phyloP scores from a whole-genome alignment of 2,329 filamentous ascomycete species.

The Trichoderma sp. region DNA sequence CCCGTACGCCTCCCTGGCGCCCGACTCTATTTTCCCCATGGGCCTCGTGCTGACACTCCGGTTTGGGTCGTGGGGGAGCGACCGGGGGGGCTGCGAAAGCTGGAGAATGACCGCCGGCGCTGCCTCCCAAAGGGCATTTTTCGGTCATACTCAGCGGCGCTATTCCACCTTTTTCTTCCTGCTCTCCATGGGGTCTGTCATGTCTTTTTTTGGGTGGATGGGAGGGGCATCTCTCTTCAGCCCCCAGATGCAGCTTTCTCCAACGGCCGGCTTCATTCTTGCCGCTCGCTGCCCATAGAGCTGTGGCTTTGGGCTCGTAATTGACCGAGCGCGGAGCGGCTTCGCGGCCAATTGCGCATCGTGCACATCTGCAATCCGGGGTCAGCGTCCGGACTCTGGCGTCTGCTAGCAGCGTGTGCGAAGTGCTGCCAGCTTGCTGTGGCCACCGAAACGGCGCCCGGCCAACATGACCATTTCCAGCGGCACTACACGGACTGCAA shows the following conservation, averaged over 20 bases:
- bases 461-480: background rate
- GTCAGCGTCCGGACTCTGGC: constrained; percentile 21
- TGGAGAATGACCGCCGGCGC: constrained; percentile 28
- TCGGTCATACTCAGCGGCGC: constrained; percentile 42
- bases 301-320: constrained; percentile 17
- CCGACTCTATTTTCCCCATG: constrained; percentile 26
- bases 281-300: background rate
- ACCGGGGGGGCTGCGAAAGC: constrained; percentile 22
- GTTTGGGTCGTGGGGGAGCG: constrained; percentile 18
- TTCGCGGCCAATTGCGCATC: constrained; percentile 27
- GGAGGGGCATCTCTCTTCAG: constrained; percentile 1
- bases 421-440: too few species aligned
- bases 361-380: constrained; percentile 26
- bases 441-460: background rate
- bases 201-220: background rate
- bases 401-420: background rate
- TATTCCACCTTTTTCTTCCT: constrained; percentile 31
- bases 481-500: constrained; percentile 11
- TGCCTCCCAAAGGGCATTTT: constrained; percentile 38
- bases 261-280: background rate
- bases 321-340: constrained; percentile 32
- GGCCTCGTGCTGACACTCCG: constrained; percentile 13
- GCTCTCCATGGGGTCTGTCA: background rate
- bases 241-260: constrained; percentile 5
- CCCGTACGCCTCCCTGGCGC: constrained; percentile 10